Evolutionary conservation across 208 protist species (phyloP).

Genomic region (Leishmania arabica): DNA sequence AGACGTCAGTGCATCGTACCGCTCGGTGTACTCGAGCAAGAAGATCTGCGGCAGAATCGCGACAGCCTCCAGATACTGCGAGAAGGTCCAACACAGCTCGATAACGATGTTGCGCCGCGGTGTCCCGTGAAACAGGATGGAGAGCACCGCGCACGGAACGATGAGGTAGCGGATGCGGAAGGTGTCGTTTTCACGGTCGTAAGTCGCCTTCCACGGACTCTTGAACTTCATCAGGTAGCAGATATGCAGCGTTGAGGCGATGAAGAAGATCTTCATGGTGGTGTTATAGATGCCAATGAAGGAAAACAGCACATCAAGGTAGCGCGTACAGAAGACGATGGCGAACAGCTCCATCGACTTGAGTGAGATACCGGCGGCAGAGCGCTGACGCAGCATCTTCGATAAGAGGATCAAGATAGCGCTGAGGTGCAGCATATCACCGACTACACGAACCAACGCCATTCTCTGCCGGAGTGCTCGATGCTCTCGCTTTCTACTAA

Average conservation of each 20-base stretch:
- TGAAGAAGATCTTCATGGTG: constrained; percentile 96
- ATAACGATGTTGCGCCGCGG: constrained; percentile 43
- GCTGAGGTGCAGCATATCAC: constrained; percentile 94
- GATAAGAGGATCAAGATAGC: constrained; percentile 93
- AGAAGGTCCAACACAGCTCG: constrained; percentile 95
- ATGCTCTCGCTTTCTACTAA: background rate
- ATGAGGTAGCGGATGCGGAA: constrained; percentile 92
- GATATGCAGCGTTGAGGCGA: constrained; percentile 85
- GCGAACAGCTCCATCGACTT: constrained; percentile 95
- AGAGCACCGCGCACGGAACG: constrained; percentile 71
- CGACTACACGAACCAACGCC: constrained; percentile 87
- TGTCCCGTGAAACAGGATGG: constrained; percentile 66
- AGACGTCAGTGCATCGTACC: constrained; percentile 93
- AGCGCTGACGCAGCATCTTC: constrained; percentile 92
- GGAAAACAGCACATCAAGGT: constrained; percentile 91
- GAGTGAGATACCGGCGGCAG: constrained; percentile 92
- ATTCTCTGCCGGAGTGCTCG: constrained; percentile 36
- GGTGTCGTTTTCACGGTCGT: constrained; percentile 91
- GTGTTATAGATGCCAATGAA: constrained; percentile 92
- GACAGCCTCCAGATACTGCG: constrained; percentile 96
- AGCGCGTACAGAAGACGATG: constrained; percentile 94
- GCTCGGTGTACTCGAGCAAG: constrained; percentile 93
- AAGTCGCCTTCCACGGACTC: constrained; percentile 91
- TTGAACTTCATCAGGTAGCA: constrained; percentile 93
- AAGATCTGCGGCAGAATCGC: constrained; percentile 97